A percentile compares a stretch with the other conserved stretches of the same genome.
These are phyloP conservation scores for Aspergillus nanangensis DNA, from an alignment of 495 filamentous ascomycete genomes.

Conservation along the genomic window DNA sequence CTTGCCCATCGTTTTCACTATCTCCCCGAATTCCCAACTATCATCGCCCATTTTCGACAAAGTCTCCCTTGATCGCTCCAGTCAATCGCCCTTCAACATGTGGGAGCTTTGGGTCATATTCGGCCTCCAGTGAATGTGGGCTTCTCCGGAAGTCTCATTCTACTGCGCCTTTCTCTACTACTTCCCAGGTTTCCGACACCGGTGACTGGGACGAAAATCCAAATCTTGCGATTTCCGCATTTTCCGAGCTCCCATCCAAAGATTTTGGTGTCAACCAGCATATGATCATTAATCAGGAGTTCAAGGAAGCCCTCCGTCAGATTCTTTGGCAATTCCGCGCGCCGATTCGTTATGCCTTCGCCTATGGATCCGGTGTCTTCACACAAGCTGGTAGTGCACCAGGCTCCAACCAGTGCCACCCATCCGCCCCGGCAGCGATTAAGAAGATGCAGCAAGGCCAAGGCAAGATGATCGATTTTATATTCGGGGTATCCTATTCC, in stretches of 20 bases:
- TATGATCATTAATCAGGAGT: constrained; percentile 88
- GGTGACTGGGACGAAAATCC: constrained; percentile 77
- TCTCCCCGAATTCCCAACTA: constrained; percentile 16
- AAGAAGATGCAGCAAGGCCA: constrained; percentile 75
- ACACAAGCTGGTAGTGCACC: constrained; percentile 60
- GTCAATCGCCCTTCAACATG: constrained; percentile 17
- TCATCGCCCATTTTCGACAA: constrained; percentile 25
- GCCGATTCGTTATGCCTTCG: constrained; percentile 92
- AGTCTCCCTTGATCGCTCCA: constrained; percentile 13
- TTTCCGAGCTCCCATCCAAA: constrained; percentile 79
- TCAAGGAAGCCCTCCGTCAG: constrained; percentile 83
- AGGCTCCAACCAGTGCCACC: constrained; percentile 54
- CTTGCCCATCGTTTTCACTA: constrained; percentile 12
- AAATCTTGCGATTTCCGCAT: constrained; percentile 67
- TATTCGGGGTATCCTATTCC: constrained; percentile 91
- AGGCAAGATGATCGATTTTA: constrained; percentile 97
- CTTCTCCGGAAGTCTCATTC: constrained; percentile 16
- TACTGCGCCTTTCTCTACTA: constrained; percentile 33
- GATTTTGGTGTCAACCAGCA: constrained; percentile 95
- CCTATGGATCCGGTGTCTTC: constrained; percentile 96
- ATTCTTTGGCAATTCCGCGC: constrained; percentile 92
- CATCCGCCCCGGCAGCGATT: constrained; percentile 71
- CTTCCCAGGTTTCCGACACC: constrained; percentile 25
- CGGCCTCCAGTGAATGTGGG: constrained; percentile 5
- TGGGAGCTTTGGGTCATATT: constrained; percentile 6